Evolutionary conservation across 2,329 filamentous ascomycete species (phyloP).

Genomic region (Ascomycota sp.): DNA sequence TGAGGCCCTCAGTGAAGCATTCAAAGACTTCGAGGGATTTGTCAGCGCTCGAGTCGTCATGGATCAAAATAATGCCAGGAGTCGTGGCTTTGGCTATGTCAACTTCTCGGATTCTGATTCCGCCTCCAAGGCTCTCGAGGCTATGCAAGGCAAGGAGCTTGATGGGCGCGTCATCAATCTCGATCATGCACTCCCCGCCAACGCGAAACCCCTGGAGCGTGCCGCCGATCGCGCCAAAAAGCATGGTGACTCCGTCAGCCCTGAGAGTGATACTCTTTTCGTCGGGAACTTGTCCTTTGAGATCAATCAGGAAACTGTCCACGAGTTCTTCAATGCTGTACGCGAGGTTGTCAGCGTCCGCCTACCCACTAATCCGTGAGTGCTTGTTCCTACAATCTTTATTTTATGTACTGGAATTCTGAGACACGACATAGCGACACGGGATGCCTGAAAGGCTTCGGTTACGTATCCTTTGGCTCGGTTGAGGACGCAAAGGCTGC

Average conservation of each 20-base stretch:
- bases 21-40: constrained; percentile 59
- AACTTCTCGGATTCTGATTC: constrained; percentile 54
- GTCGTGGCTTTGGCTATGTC: constrained; percentile 86
- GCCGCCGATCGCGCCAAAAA: constrained; percentile 42
- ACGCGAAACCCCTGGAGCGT: constrained; percentile 30
- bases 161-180: constrained; percentile 60
- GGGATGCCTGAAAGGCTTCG: constrained; percentile 77
- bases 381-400: neutral
- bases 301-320: constrained; percentile 55
- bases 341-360: constrained; percentile 59
- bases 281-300: constrained; percentile 82
- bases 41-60: constrained; percentile 60
- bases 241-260: constrained; percentile 63
- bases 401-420: neutral
- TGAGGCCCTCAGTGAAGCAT: constrained; percentile 59
- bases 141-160: constrained; percentile 54
- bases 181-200: constrained; percentile 48
- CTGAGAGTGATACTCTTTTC: constrained; percentile 72
- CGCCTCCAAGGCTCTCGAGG: constrained; percentile 51
- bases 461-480: constrained; percentile 68
- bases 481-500: constrained; percentile 67
- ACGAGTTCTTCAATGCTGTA: constrained; percentile 52
- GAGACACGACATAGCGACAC: constrained; percentile 34
- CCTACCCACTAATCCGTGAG: constrained; percentile 65
- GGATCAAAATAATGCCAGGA: constrained; percentile 61